Percentiles rank a stretch among this genome's conserved stretches.
Conservation (phyloP, 768 basidiomycete species). For the Serpula lacrymans region DNA sequence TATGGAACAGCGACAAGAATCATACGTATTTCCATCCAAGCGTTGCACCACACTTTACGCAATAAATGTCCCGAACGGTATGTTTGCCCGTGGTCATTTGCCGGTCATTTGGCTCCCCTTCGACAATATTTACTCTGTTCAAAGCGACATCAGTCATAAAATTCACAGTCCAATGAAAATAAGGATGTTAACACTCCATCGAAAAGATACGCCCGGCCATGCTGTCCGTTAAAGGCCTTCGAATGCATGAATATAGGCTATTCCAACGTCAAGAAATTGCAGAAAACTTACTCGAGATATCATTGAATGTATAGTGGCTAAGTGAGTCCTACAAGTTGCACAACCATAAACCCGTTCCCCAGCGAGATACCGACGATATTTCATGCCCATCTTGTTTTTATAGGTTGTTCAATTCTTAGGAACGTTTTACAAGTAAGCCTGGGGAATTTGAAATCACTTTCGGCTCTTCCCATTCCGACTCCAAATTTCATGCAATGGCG, state of each 20-base stretch:
- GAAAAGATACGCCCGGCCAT: constrained; percentile 93
- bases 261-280: neutral
- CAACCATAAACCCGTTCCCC: constrained; percentile 89
- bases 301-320: constrained; percentile 89
- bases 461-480: too few species aligned
- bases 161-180: constrained; percentile 12
- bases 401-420: constrained; percentile 3
- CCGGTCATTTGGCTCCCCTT: constrained; percentile 87
- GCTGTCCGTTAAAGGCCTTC: constrained; percentile 96
- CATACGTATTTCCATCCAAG: constrained; percentile 99
- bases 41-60: constrained; percentile 79
- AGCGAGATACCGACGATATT: constrained; percentile 80
- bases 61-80: constrained; percentile 93
- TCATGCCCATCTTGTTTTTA: constrained; percentile 82
- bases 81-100: constrained; percentile 97
- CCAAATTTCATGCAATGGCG: too few species aligned
- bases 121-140: constrained; percentile 82
- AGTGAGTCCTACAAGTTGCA: constrained; percentile 81
- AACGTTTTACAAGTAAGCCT: too few species aligned
- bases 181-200: constrained; percentile 75
- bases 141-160: constrained; percentile 6
- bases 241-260: constrained; percentile 13
- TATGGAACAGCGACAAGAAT: constrained; percentile 12
- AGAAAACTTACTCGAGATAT: constrained; percentile 68
- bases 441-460: too few species aligned